A percentile compares a stretch with the other conserved stretches of the same genome.
These are phyloP conservation scores for Neophaeococcomyces mojaviensis DNA, from an alignment of 2,329 filamentous ascomycete genomes.

Conservation along the genomic window DNA sequence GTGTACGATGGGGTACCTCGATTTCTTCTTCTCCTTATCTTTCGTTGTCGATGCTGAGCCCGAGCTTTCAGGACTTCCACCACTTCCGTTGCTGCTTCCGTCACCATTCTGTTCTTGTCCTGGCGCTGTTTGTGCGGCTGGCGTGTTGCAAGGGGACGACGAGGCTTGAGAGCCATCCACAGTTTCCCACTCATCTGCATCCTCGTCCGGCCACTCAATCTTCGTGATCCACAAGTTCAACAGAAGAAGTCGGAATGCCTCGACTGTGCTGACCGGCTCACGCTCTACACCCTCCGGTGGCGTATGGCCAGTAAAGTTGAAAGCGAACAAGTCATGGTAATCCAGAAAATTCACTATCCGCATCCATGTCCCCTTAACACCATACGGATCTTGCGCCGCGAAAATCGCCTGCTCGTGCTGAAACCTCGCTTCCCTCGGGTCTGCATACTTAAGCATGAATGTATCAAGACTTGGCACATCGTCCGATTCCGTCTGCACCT, in stretches of 20 bases:
- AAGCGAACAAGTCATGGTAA: slow-evolving; percentile 64
- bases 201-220: slow-evolving; percentile 52
- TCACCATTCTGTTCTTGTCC: not conserved
- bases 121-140: not conserved
- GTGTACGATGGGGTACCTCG: slow-evolving; percentile 53
- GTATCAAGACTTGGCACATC: slow-evolving; percentile 1
- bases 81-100: not conserved
- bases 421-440: not conserved
- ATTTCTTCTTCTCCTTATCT: not conserved
- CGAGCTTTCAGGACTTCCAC: too few species aligned
- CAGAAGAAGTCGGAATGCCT: slow-evolving; percentile 63
- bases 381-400: slow-evolving; percentile 57
- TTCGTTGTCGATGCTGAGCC: too few species aligned
- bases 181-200: slow-evolving; percentile 35
- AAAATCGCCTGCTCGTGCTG: slow-evolving; percentile 6
- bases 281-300: slow-evolving; percentile 38
- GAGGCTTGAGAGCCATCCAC: not conserved
- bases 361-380: slow-evolving; percentile 63
- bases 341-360: slow-evolving; percentile 53
- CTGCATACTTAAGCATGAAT: slow-evolving; percentile 21
- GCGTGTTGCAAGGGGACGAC: not conserved
- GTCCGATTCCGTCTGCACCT: not conserved
- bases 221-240: slow-evolving; percentile 58
- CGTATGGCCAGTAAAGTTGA: slow-evolving; percentile 54
- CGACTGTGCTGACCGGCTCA: slow-evolving; percentile 51